Evolutionary conservation across 345 rosid genomes (phyloP), one percentile per base, ranked within the genome.

Genomic region (Eucalyptus cloeziana): DNA sequence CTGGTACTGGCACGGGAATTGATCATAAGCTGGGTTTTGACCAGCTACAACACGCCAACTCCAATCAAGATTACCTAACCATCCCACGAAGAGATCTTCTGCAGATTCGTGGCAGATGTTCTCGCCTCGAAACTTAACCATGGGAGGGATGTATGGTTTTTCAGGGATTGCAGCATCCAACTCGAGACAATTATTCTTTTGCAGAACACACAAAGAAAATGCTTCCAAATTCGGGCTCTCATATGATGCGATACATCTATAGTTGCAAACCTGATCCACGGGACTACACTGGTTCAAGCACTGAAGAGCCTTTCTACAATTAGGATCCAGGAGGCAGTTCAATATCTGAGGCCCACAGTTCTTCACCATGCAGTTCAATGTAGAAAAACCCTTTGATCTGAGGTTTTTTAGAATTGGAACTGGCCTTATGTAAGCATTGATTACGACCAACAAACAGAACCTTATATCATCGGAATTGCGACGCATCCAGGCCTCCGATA

Each of bases 11-110:
- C 98, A 97, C 3, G 99, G 99, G 89, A 97, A 97, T 87, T 97
- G 98, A 90, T 97, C 99, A 52, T 97, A 97, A 85, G 98, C 99
- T 3, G 99, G 99, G 92, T 97, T 97, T 86, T 97, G 99, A 56
- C 99, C 99, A 4, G 99, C 97, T 51, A 92, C 94, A 3, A 97
- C 99, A 71, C 98, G 95, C 99, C 99, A 97, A 88, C 99, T 97
- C 97, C 99, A 96, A 49, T 94, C 97, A 85, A 96, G 88, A 50
- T 86, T 91, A 81, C 98, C 98, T 88, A 96, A 91, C 98, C 99
- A 97, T 19, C 99, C 99, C 87, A 97, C 97, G 85, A 97, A 96
- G 89, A 97, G 93, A 92, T 96, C 99, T 90, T 97, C 98, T 2
- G 98, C 98, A 86, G 92, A 92, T 87, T 94, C 96, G 21, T 95